Evolutionary conservation across 2,329 filamentous ascomycete genomes (phyloP).

Genomic region (Colletotrichum cordylinicola): DNA sequence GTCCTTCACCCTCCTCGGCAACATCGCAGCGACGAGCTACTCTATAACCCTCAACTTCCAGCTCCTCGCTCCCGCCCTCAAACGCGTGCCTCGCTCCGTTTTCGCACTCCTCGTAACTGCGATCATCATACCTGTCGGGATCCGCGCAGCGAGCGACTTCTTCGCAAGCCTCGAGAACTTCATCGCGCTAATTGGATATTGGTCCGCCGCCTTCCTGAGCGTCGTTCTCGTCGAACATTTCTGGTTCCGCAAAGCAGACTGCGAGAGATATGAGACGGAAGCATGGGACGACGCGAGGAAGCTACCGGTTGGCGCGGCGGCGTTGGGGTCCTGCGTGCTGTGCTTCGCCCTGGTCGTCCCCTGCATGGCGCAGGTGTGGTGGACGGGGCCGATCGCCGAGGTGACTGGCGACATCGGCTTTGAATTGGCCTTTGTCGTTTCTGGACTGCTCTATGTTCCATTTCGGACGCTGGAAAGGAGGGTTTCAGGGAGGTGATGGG

Average conservation of each 20-base stretch:
- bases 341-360: constrained; percentile 59
- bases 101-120: constrained; percentile 44
- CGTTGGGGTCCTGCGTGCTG: constrained; percentile 46
- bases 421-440: constrained; percentile 62
- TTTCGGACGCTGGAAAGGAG: constrained; percentile 42
- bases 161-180: constrained; percentile 50
- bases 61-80: constrained; percentile 39
- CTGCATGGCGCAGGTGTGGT: constrained; percentile 66
- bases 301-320: constrained; percentile 51
- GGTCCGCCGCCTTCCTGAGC: constrained; percentile 47
- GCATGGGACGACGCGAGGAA: constrained; percentile 21
- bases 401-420: constrained; percentile 69
- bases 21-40: constrained; percentile 43
- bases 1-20: constrained; percentile 42
- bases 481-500: background rate
- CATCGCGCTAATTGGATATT: constrained; percentile 50
- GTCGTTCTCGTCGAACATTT: constrained; percentile 41
- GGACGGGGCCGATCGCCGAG: constrained; percentile 62
- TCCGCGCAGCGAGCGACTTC: constrained; percentile 44
- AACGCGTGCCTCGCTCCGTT: constrained; percentile 43
- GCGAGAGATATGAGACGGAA: background rate
- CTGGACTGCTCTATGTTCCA: constrained; percentile 50
- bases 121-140: constrained; percentile 45
- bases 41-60: constrained; percentile 46
- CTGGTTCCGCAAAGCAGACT: background rate